Evolutionary conservation across 805 yeast species (phyloP).

Genomic region (Millerago galiae): DNA sequence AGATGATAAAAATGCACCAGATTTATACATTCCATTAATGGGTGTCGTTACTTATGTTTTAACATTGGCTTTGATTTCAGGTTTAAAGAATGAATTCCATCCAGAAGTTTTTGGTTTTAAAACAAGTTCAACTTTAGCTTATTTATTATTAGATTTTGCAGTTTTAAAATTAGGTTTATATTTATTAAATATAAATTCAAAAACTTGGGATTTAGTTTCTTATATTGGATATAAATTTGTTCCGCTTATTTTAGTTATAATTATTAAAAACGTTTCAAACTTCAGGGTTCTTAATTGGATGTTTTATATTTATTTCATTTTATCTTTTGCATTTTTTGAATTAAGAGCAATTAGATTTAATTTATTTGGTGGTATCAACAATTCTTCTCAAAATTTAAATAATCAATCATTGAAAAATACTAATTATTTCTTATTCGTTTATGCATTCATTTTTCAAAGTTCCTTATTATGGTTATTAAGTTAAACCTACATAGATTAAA

Average conservation of each 20-base stretch:
- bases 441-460: constrained; percentile 78
- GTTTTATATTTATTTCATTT: constrained; percentile 42
- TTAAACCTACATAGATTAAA: constrained; percentile 1
- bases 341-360: constrained; percentile 47
- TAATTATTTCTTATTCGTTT: constrained; percentile 79
- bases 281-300: constrained; percentile 40
- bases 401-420: constrained; percentile 69
- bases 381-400: constrained; percentile 50
- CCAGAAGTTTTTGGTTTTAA: constrained; percentile 88
- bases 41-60: constrained; percentile 82
- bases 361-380: constrained; percentile 35
- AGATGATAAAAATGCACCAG: constrained; percentile 92
- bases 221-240: constrained; percentile 95
- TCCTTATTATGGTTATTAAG: constrained; percentile 66
- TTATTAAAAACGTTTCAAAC: constrained; percentile 42
- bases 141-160: constrained; percentile 67
- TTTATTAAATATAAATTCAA: constrained; percentile 62
- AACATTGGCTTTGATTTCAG: constrained; percentile 77
- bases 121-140: constrained; percentile 80
- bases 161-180: constrained; percentile 80
- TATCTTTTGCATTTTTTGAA: constrained; percentile 58
- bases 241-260: constrained; percentile 55
- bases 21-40: constrained; percentile 92
- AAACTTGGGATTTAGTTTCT: constrained; percentile 76
- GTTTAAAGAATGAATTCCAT: constrained; percentile 83